Conservation (phyloP, 2,329 filamentous ascomycete genomes). For the Penicillium aurantiogriseum region DNA sequence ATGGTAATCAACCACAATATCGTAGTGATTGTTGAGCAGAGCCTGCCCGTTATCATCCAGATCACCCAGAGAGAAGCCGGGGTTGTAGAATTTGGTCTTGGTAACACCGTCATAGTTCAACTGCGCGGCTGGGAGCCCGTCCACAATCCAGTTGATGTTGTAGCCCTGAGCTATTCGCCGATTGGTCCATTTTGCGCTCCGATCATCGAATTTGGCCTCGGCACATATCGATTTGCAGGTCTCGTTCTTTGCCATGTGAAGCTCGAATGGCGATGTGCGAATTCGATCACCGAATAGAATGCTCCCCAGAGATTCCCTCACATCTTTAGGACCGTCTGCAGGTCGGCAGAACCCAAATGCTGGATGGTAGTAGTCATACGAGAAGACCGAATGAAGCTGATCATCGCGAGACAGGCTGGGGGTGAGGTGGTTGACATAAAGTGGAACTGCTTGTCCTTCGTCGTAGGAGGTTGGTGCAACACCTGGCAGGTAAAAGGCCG, state of each 20-base stretch:
- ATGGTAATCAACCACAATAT: constrained; percentile 92
- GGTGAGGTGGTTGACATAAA: constrained; percentile 90
- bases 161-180: constrained; percentile 79
- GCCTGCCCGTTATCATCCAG: constrained; percentile 56
- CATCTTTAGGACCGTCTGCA: constrained; percentile 69
- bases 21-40: constrained; percentile 88
- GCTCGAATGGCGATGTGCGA: constrained; percentile 89
- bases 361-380: constrained; percentile 93
- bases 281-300: constrained; percentile 97
- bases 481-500: constrained; percentile 92
- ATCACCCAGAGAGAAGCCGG: constrained; percentile 77
- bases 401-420: constrained; percentile 78
- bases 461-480: constrained; percentile 93
- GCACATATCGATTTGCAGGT: constrained; percentile 79
- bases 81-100: constrained; percentile 79
- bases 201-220: constrained; percentile 62
- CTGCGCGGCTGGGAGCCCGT: constrained; percentile 89
- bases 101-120: constrained; percentile 73
- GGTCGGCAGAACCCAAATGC: constrained; percentile 87
- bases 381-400: constrained; percentile 85
- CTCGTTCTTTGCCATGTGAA: constrained; percentile 83
- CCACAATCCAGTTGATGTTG: constrained; percentile 92
- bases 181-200: constrained; percentile 76
- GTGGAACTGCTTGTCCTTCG: constrained; percentile 72
- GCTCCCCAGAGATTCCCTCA: constrained; percentile 88